Conservation (phyloP, 2,329 filamentous ascomycete genomes). For the Cordyceps pruinosa region DNA sequence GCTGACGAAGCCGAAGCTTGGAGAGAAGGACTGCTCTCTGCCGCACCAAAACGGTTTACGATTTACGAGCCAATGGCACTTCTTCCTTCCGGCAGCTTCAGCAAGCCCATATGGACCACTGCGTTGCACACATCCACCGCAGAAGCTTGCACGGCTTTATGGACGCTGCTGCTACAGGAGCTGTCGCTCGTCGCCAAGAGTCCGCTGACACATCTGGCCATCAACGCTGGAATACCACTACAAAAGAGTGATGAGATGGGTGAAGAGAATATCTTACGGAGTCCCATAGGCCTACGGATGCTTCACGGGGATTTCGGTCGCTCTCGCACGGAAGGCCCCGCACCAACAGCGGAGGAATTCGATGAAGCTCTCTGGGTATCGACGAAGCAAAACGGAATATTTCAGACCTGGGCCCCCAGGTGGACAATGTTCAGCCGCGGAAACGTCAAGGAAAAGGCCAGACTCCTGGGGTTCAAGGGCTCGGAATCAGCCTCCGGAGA, state of each 20-base stretch:
- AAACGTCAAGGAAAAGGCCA: constrained; percentile 81
- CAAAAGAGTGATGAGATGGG: constrained; percentile 22
- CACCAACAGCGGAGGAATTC: constrained; percentile 48
- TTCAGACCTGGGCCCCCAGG: constrained; percentile 78
- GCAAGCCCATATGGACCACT: constrained; percentile 31
- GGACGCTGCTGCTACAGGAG: constrained; percentile 39
- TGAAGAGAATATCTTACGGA: constrained; percentile 63
- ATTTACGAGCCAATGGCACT: constrained; percentile 56
- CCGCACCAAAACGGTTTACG: constrained; percentile 51
- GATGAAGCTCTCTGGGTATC: constrained; percentile 67
- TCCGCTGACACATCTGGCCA: constrained; percentile 48
- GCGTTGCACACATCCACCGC: constrained; percentile 25
- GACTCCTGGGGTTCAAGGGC: constrained; percentile 53
- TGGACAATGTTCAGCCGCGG: constrained; percentile 95
- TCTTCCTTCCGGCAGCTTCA: constrained; percentile 53
- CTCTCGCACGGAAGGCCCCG: constrained; percentile 15
- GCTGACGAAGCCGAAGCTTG: constrained; percentile 12
- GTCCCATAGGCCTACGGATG: constrained; percentile 62
- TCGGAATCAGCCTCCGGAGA: constrained; percentile 1
- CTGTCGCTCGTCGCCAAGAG: constrained; percentile 37
- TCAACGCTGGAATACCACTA: constrained; percentile 56
- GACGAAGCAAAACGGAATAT: constrained; percentile 70
- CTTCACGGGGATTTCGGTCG: constrained; percentile 71
- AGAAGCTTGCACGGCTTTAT: constrained; percentile 32
- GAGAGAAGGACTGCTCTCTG: constrained; percentile 27